These are phyloP conservation scores for Citrus mangshanensis DNA, from an alignment of 345 rosid genomes.

Conservation along the genomic window DNA sequence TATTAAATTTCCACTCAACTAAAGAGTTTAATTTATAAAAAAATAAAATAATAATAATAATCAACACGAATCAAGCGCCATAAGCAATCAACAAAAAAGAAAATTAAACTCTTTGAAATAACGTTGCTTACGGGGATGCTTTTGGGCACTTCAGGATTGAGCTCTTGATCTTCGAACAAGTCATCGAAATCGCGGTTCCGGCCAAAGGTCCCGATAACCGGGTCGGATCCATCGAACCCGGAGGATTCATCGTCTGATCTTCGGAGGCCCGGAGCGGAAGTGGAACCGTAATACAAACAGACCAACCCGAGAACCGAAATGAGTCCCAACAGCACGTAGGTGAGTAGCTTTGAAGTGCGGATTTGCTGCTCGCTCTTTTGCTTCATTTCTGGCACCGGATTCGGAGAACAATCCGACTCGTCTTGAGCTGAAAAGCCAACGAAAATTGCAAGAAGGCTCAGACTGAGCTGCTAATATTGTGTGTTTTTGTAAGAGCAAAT, in stretches of 20 bases:
- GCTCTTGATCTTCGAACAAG: constrained; percentile 32
- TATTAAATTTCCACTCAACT: background rate
- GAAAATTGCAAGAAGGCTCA: background rate
- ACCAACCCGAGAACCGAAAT: constrained; percentile 60
- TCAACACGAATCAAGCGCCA: background rate
- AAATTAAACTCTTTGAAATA: background rate
- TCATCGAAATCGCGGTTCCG: constrained; percentile 32
- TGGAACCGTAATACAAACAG: constrained; percentile 75
- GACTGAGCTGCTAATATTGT: background rate
- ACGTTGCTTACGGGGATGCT: constrained; percentile 59
- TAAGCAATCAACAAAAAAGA: background rate
- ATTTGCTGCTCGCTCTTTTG: constrained; percentile 46
- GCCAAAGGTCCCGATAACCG: constrained; percentile 24
- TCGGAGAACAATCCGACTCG: background rate
- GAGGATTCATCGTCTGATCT: constrained; percentile 42
- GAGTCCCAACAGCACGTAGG: constrained; percentile 52
- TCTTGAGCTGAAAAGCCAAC: background rate
- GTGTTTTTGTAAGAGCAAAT: background rate
- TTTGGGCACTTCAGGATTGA: constrained; percentile 40
- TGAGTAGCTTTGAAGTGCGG: constrained; percentile 45
- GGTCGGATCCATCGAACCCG: constrained; percentile 44
- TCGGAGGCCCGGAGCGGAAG: constrained; percentile 65
- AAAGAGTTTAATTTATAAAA: background rate
- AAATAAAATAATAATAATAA: too few relatives aligned
- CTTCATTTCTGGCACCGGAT: constrained; percentile 37